Evolutionary conservation across 1,284 basidiomycete genomes (phyloP).

Genomic region (Ustilago tritici): DNA sequence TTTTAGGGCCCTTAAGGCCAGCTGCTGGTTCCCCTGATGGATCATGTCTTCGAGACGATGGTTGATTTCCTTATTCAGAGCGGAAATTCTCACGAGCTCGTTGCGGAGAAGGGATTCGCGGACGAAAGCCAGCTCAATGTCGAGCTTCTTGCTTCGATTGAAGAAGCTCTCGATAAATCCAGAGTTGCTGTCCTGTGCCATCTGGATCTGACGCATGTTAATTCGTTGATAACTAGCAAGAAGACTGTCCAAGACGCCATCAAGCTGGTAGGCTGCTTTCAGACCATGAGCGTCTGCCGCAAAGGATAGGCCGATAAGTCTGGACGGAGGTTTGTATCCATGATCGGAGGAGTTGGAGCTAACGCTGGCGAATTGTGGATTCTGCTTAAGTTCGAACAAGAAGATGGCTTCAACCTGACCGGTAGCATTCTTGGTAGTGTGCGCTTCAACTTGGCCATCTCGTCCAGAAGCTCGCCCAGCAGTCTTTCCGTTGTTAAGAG

Average conservation of each 20-base stretch:
- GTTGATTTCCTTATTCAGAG: slow-evolving; percentile 8
- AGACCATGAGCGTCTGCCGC: neutral
- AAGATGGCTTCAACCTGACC: neutral
- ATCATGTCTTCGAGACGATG: slow-evolving; percentile 11
- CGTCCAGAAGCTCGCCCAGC: neutral
- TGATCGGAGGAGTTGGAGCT: neutral
- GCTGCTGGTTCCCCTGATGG: neutral
- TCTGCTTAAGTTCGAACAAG: slow-evolving; percentile 29
- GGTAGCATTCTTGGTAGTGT: neutral
- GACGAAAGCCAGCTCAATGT: slow-evolving; percentile 31
- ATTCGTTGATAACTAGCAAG: slow-evolving; percentile 1
- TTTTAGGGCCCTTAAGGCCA: slow-evolving; percentile 20
- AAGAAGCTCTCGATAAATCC: slow-evolving; percentile 22
- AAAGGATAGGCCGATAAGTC: slow-evolving; percentile 13
- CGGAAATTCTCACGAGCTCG: slow-evolving; percentile 25
- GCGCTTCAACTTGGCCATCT: neutral
- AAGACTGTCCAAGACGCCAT: neutral
- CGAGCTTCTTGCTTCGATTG: slow-evolving; percentile 13
- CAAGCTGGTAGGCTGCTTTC: neutral
- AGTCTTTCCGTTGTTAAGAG: neutral
- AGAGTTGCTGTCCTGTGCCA: slow-evolving; percentile 8
- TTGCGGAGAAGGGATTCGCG: slow-evolving; percentile 37
- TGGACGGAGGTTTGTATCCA: slow-evolving; percentile 11
- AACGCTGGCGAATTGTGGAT: slow-evolving; percentile 4
- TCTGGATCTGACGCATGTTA: slow-evolving; percentile 2